Evolutionary conservation across 2,329 filamentous ascomycete species (phyloP), one percentile per base, ranked within the genome.

Genomic region (Colletotrichum melonis): DNA sequence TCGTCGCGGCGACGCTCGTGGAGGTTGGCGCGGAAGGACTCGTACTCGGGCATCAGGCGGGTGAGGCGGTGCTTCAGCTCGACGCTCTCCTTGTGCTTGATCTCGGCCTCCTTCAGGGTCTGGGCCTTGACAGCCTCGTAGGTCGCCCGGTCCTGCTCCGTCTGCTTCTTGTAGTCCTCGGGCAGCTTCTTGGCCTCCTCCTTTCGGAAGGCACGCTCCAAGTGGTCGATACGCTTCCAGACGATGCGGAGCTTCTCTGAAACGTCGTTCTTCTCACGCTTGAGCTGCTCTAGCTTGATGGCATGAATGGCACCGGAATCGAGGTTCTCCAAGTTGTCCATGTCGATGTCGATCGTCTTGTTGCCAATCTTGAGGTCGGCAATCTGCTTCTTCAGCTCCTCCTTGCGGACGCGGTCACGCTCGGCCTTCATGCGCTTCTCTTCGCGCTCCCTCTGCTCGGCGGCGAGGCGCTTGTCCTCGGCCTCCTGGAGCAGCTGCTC

Each of bases 191-290:
- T 98, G 80, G 93, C 86, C 84, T 99, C 97, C 86, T 98, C 97
- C 83, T 96, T 94, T 79, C 97, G 93, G 90, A 97, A 97, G 49
- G 97, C 97, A 86, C 97, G 94, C 88, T 99, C 97, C 78, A 99
- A 87, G 85, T 99, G 96, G 81, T 99, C 97, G 79, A 98, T 94
- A 76, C 97, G 93, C 91, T 98, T 98, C 82, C 93, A 95, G 74
- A 95, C 97, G 78, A 97, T 91, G 79, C 95, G 93, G 66, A 98
- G 91, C 82, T 94, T 95, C 85, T 98, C 95, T 76, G 94, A 94
- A 77, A 98, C 92, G 80, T 97, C 95, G 80, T 96, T 97, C 92
- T 98, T 99, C 88, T 98, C 97, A 78, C 96, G 95, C 86, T 98
- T 97, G 12, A 99, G 91, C 84, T 98, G 96, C 74, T 94, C 93